phyloP scores from a whole-genome alignment of 2,329 filamentous ascomycete genomes.

The Madurella mycetomatis region DNA sequence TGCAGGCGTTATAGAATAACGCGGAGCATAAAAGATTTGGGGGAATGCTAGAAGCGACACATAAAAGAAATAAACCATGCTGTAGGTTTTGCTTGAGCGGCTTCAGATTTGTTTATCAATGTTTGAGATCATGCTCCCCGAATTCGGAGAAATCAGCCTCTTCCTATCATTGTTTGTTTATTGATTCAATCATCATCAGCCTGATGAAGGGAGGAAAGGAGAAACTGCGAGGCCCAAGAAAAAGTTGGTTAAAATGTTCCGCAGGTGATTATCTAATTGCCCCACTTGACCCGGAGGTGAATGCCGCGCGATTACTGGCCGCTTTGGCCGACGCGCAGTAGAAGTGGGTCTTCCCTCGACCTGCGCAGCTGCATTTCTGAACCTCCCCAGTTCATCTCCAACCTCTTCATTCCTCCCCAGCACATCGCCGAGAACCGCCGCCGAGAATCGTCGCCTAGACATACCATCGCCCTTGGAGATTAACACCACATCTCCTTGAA shows the following conservation, averaged over 20 bases:
- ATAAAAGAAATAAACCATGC: conserved; percentile 4
- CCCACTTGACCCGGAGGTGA: not conserved
- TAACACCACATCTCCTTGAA: not conserved
- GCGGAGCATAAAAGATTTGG: not conserved
- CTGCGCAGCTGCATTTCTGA: conserved; percentile 15
- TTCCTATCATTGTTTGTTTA: conserved; percentile 59
- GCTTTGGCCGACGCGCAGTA: conserved; percentile 3
- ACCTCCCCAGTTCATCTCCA: conserved; percentile 6
- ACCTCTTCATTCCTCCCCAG: conserved; percentile 6
- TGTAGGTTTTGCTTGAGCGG: conserved; percentile 23
- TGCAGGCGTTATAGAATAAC: no score
- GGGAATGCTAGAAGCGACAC: conserved; percentile 1
- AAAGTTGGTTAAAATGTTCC: conserved; percentile 19
- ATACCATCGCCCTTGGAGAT: not conserved
- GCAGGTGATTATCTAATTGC: conserved; percentile 20
- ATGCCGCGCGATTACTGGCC: no score
- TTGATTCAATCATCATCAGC: conserved; percentile 59
- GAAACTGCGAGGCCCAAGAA: conserved; percentile 14
- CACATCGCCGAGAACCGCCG: not conserved
- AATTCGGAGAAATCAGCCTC: conserved; percentile 55
- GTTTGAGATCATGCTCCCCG: conserved; percentile 57
- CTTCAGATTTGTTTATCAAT: conserved; percentile 53
- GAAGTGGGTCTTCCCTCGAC: conserved; percentile 5
- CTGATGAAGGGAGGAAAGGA: conserved; percentile 33
- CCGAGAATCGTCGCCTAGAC: not conserved